These are phyloP conservation scores for Choiromyces venosus DNA, from an alignment of 495 filamentous ascomycete species.

Conservation along the genomic window DNA sequence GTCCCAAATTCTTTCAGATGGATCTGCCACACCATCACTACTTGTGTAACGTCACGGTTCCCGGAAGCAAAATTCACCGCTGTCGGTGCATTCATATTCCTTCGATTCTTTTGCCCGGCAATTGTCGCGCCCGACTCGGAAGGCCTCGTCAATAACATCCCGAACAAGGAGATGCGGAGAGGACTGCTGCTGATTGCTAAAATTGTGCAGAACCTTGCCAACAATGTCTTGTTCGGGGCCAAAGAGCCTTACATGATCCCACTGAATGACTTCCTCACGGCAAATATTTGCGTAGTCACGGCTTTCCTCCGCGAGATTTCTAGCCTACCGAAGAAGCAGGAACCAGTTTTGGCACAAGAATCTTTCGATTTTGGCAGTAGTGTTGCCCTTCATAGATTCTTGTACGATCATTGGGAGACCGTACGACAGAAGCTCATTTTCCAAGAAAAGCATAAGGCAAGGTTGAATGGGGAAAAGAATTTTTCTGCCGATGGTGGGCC, in stretches of 20 bases:
- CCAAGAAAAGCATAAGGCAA: conserved; percentile 45
- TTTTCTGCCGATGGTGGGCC: conserved; percentile 14
- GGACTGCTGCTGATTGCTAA: conserved; percentile 62
- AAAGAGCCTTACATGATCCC: conserved; percentile 67
- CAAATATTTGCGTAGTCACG: conserved; percentile 60
- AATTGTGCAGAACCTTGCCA: conserved; percentile 62
- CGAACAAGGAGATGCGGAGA: conserved; percentile 61
- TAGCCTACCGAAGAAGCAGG: conserved; percentile 39
- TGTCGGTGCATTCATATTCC: conserved; percentile 63
- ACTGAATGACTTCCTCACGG: conserved; percentile 58
- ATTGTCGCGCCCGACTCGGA: conserved; percentile 63
- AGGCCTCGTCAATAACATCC: conserved; percentile 53
- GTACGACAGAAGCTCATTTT: conserved; percentile 58
- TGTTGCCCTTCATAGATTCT: conserved; percentile 59
- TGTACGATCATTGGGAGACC: conserved; percentile 65
- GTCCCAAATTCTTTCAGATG: conserved; percentile 60
- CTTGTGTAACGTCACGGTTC: conserved; percentile 54
- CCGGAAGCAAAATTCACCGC: conserved; percentile 66
- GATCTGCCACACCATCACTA: conserved; percentile 60
- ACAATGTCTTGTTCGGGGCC: conserved; percentile 64
- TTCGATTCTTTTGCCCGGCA: conserved; percentile 64
- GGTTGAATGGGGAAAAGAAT: conserved; percentile 32
- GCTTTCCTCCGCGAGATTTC: conserved; percentile 60
- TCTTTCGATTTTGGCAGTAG: conserved; percentile 63
- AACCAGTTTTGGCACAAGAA: conserved; percentile 44